These are phyloP conservation scores for Chionographis japonica DNA, from an alignment of 106 monocot genomes.

Conservation along the genomic window DNA sequence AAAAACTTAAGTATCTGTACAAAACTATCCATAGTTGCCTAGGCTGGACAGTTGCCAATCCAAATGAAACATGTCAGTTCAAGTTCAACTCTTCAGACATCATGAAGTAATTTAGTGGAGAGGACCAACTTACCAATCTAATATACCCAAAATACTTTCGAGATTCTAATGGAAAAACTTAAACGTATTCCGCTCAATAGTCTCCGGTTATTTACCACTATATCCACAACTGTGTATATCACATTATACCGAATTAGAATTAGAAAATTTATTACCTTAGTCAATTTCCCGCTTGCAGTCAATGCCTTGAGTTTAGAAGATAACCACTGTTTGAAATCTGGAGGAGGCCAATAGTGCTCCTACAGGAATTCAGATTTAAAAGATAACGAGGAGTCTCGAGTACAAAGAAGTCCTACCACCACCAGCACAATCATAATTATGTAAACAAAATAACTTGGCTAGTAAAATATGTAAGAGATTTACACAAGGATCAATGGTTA, in stretches of 20 bases:
- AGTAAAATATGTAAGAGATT: background rate
- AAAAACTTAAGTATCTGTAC: no score
- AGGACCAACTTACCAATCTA: no score
- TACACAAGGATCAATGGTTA: background rate
- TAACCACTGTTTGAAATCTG: constrained; percentile 59
- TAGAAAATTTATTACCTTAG: constrained; percentile 47
- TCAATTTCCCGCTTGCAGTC: constrained; percentile 51
- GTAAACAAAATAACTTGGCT: background rate
- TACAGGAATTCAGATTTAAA: constrained; percentile 18
- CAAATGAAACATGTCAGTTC: no score
- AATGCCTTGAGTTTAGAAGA: constrained; percentile 57
- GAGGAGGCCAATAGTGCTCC: constrained; percentile 63
- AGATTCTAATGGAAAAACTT: no score
- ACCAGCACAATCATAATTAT: background rate
- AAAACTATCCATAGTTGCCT: no score
- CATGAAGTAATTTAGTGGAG: no score
- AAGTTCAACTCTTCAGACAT: no score
- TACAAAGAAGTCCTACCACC: no score
- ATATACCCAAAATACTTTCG: no score
- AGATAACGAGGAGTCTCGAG: background rate
- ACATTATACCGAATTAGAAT: background rate
- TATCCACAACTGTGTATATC: background rate
- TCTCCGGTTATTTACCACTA: no score
- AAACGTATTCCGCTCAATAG: no score
- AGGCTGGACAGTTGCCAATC: no score